Evolutionary conservation across 2,329 filamentous ascomycete genomes (phyloP).

Genomic region (Cytospora paraplurivora): DNA sequence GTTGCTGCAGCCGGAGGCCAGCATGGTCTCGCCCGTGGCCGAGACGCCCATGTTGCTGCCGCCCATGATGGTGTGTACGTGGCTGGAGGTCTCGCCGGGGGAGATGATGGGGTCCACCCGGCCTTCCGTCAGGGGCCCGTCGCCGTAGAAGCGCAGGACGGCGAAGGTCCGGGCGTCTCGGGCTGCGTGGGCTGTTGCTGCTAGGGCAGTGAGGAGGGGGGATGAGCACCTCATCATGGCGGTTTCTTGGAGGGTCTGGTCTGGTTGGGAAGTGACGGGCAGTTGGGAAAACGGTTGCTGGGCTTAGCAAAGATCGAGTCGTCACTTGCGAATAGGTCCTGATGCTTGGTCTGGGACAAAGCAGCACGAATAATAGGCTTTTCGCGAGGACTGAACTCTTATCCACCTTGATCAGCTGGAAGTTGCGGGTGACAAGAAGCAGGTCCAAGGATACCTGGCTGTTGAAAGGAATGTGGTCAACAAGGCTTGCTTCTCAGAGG

Average conservation of each 20-base stretch:
- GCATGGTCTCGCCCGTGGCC: slow-evolving; percentile 62
- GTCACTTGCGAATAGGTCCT: slow-evolving; percentile 2
- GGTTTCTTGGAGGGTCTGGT: background rate
- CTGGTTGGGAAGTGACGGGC: too few relatives aligned
- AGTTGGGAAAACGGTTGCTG: background rate
- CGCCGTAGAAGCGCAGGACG: slow-evolving; percentile 71
- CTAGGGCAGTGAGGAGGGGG: slow-evolving; percentile 40
- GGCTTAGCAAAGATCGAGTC: background rate
- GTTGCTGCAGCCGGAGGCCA: slow-evolving; percentile 68
- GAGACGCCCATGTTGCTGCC: slow-evolving; percentile 67
- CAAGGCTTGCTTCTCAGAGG: slow-evolving; percentile 4
- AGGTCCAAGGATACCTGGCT: background rate
- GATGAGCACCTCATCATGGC: slow-evolving; percentile 15
- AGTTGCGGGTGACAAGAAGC: background rate
- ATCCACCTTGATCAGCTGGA: slow-evolving; percentile 8
- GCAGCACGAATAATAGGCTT: slow-evolving; percentile 23
- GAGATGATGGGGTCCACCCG: slow-evolving; percentile 69
- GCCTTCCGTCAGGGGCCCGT: slow-evolving; percentile 61
- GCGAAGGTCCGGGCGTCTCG: slow-evolving; percentile 59
- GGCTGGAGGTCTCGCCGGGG: slow-evolving; percentile 59
- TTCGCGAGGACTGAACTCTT: background rate
- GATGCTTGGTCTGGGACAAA: slow-evolving; percentile 42
- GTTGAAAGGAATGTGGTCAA: slow-evolving; percentile 8
- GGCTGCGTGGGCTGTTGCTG: slow-evolving; percentile 43
- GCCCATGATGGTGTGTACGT: slow-evolving; percentile 72